phyloP scores from a whole-genome alignment of 2,329 filamentous ascomycete species.

The Ustilaginoidea virens region DNA sequence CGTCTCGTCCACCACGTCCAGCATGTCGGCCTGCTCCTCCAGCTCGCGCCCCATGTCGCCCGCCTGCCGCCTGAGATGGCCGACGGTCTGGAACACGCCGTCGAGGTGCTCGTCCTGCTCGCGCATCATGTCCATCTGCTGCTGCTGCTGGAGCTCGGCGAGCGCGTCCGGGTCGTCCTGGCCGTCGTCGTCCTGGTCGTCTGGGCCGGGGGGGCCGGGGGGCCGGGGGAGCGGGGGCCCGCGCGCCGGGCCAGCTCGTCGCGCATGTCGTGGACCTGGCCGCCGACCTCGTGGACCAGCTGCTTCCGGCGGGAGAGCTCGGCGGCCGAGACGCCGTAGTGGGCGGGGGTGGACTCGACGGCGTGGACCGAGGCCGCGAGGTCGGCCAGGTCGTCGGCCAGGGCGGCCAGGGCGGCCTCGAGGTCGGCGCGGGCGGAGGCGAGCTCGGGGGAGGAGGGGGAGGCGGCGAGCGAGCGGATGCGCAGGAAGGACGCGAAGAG shows the following conservation, averaged over 20 bases:
- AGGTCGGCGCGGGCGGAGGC: slow-evolving; percentile 61
- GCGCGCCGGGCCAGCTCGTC: slow-evolving; percentile 56
- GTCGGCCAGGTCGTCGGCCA: slow-evolving; percentile 76
- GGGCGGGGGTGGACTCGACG: slow-evolving; percentile 73
- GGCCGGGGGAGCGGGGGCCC: slow-evolving; percentile 36
- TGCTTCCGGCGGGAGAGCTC: slow-evolving; percentile 70
- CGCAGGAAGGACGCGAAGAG: slow-evolving; percentile 91
- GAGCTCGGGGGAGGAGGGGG: slow-evolving; percentile 66
- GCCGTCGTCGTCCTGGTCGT: too few relatives aligned
- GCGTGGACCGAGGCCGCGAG: slow-evolving; percentile 75
- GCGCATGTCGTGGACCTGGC: slow-evolving; percentile 80
- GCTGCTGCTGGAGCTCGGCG: slow-evolving; percentile 74
- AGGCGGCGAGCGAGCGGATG: slow-evolving; percentile 72
- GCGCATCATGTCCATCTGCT: slow-evolving; percentile 82
- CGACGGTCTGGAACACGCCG: slow-evolving; percentile 83
- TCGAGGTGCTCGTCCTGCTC: slow-evolving; percentile 91
- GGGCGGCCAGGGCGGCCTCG: slow-evolving; percentile 44
- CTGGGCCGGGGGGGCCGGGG: slow-evolving; percentile 40
- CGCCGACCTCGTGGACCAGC: slow-evolving; percentile 77
- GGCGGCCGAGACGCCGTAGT: slow-evolving; percentile 69
- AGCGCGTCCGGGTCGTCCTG: slow-evolving; percentile 44
- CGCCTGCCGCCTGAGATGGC: slow-evolving; percentile 77
- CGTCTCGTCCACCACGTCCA: slow-evolving; percentile 70
- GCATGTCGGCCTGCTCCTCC: slow-evolving; percentile 83
- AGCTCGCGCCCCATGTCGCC: slow-evolving; percentile 93